Evolutionary conservation across 73 alveolate genomes (phyloP).

Genomic region (Uronychia setigera): DNA sequence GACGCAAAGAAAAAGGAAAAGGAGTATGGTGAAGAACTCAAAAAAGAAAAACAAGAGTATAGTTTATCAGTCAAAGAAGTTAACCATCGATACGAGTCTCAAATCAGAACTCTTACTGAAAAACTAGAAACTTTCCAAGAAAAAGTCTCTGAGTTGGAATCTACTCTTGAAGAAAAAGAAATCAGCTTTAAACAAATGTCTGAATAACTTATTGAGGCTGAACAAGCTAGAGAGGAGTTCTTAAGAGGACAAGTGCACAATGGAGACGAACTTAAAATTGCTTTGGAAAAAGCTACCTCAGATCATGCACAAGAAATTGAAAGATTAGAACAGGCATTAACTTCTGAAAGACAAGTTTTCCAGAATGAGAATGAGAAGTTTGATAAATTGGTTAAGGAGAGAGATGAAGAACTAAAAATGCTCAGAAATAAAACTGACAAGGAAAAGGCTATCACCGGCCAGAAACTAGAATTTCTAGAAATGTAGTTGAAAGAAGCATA

Average conservation of each 20-base stretch:
- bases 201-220: slow-evolving; percentile 39
- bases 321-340: slow-evolving; percentile 12
- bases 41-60: slow-evolving; percentile 40
- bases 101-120: slow-evolving; percentile 17
- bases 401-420: slow-evolving; percentile 23
- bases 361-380: slow-evolving; percentile 11
- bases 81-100: slow-evolving; percentile 34
- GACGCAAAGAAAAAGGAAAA: slow-evolving; percentile 33
- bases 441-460: slow-evolving; percentile 47
- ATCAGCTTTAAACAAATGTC: not conserved
- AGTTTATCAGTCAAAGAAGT: slow-evolving; percentile 14
- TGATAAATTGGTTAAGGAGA: not conserved
- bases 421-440: slow-evolving; percentile 34
- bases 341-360: slow-evolving; percentile 5
- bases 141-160: not conserved
- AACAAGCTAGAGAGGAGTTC: slow-evolving; percentile 15
- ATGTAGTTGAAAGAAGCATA: slow-evolving; percentile 41
- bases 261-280: slow-evolving; percentile 20
- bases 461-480: slow-evolving; percentile 52
- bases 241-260: slow-evolving; percentile 13
- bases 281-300: slow-evolving; percentile 15
- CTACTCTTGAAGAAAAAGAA: not conserved
- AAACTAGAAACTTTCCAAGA: slow-evolving; percentile 7
- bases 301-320: not conserved
- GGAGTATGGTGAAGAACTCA: slow-evolving; percentile 28